Conservation (phyloP, 805 yeast species). For the Candida glaebosa region DNA sequence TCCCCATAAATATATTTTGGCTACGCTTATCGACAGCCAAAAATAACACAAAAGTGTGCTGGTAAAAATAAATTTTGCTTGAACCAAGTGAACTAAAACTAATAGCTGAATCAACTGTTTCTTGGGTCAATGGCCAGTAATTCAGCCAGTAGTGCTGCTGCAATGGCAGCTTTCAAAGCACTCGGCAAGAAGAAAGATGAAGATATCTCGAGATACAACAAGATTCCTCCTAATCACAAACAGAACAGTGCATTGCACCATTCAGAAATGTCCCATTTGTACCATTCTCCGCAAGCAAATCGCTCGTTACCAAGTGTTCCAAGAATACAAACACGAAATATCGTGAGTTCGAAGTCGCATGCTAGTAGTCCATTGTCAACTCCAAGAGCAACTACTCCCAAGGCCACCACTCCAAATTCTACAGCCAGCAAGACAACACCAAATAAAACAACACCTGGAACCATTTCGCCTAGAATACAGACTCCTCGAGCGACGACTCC, state of each 20-base stretch:
- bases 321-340: neutral
- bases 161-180: conserved; percentile 40
- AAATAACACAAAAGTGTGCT: neutral
- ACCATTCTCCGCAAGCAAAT: neutral
- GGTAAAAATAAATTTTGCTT: neutral
- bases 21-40: too few relatives aligned
- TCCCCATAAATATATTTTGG: too few relatives aligned
- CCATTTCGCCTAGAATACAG: neutral
- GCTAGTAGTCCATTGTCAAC: neutral
- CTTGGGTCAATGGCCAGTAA: conserved; percentile 6
- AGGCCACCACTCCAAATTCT: neutral
- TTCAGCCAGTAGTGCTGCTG: conserved; percentile 41
- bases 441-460: neutral
- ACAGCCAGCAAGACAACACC: neutral
- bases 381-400: neutral
- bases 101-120: too few relatives aligned
- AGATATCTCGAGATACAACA: conserved; percentile 2
- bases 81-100: neutral
- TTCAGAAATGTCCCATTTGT: neutral
- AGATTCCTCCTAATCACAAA: neutral
- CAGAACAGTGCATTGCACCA: neutral
- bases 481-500: neutral
- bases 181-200: conserved; percentile 7
- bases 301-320: neutral
- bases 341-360: neutral